Percentiles rank a stretch among this genome's conserved stretches.
Evolutionary conservation across 352 stramenopile genomes (phyloP).

Genomic region (Globisporangium splendens): DNA sequence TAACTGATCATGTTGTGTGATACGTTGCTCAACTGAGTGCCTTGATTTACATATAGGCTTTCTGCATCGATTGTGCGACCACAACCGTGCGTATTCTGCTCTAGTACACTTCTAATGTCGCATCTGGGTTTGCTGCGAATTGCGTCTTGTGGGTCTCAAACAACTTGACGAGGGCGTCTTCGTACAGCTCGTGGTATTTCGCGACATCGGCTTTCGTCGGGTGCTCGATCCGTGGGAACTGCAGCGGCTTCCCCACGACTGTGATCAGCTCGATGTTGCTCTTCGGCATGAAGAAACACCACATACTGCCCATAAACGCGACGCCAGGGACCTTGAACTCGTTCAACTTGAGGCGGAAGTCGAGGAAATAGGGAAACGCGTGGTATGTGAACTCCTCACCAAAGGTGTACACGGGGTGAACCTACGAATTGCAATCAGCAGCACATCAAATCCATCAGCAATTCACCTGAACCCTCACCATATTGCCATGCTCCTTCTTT

Average conservation of each 20-base stretch:
- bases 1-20: too few species aligned
- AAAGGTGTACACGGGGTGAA: constrained; percentile 90
- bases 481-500: too few species aligned
- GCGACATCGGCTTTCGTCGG: constrained; percentile 85
- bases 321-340: constrained; percentile 74
- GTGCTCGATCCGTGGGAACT: constrained; percentile 79
- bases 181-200: constrained; percentile 89
- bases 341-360: constrained; percentile 76
- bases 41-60: too few species aligned
- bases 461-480: neutral
- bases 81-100: neutral
- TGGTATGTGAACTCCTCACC: constrained; percentile 87
- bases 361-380: constrained; percentile 77
- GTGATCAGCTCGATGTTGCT: constrained; percentile 73
- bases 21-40: too few species aligned
- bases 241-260: constrained; percentile 85
- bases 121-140: constrained; percentile 67
- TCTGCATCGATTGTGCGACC: neutral
- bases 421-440: constrained; percentile 1
- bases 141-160: constrained; percentile 86
- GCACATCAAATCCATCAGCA: neutral
- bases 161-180: constrained; percentile 70
- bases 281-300: constrained; percentile 80
- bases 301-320: constrained; percentile 61
- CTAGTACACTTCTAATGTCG: constrained; percentile 50